Conservation (phyloP, 768 basidiomycete genomes). For the Infundibulicybe gibba region DNA sequence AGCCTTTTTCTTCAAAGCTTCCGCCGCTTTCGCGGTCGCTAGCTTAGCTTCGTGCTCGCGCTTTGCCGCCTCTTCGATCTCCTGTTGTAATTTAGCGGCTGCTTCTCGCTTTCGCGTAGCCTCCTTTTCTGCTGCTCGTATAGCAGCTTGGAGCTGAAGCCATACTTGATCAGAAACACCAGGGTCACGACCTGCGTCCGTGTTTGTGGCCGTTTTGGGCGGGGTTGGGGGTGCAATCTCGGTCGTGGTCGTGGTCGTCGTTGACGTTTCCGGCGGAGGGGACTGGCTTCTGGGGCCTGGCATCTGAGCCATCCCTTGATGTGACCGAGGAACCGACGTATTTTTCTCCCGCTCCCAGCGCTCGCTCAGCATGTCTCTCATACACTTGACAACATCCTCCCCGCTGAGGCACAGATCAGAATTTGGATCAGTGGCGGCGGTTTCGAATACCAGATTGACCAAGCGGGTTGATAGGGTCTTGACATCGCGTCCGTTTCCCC, state of each 20-base stretch:
- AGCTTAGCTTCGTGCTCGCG: not conserved
- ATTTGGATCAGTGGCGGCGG: slow-evolving; percentile 9
- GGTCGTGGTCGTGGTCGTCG: slow-evolving; percentile 3
- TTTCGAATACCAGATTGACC: slow-evolving; percentile 30
- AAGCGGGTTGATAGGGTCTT: slow-evolving; percentile 49
- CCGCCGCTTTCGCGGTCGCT: not conserved
- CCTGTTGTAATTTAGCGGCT: slow-evolving; percentile 13
- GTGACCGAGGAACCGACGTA: not conserved
- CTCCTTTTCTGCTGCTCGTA: slow-evolving; percentile 24
- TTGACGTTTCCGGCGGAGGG: slow-evolving; percentile 9
- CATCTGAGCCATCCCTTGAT: slow-evolving; percentile 1
- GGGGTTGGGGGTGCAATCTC: slow-evolving; percentile 3
- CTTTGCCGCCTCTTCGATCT: slow-evolving; percentile 13
- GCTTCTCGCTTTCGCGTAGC: slow-evolving; percentile 17
- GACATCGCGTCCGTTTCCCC: slow-evolving; percentile 73
- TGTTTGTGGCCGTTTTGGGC: not conserved
- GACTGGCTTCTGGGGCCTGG: slow-evolving; percentile 13
- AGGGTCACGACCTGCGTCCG: slow-evolving; percentile 33
- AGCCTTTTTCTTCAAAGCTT: slow-evolving; percentile 19
- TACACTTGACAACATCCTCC: slow-evolving; percentile 24
- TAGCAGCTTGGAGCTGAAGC: slow-evolving; percentile 42
- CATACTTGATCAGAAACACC: slow-evolving; percentile 53
- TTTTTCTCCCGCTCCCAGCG: slow-evolving; percentile 8
- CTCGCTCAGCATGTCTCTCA: slow-evolving; percentile 8
- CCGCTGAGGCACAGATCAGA: slow-evolving; percentile 17